Evolutionary conservation across 768 basidiomycete genomes (phyloP).

Genomic region (Neoboletus brunneissimus): DNA sequence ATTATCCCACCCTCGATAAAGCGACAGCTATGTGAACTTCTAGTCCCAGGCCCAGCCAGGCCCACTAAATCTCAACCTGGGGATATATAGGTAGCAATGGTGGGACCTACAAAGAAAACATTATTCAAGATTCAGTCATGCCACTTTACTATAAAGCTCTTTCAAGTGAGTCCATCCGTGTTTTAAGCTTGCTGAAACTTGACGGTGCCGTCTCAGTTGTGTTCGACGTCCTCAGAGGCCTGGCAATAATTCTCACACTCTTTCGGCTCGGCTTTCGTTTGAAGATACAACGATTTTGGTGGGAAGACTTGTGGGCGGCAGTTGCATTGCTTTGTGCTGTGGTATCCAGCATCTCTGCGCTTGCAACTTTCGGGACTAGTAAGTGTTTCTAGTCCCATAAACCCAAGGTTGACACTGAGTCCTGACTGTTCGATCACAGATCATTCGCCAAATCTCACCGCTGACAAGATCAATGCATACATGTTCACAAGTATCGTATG

Average conservation of each 20-base stretch:
- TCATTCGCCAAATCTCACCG: neutral
- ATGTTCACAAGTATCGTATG: constrained; percentile 12
- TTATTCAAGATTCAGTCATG: neutral
- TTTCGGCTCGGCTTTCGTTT: constrained; percentile 16
- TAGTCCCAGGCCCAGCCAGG: neutral
- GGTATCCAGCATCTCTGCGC: neutral
- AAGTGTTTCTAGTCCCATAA: neutral
- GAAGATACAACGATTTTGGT: constrained; percentile 20
- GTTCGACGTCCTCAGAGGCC: constrained; percentile 1
- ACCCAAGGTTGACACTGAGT: no score
- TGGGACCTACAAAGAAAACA: neutral
- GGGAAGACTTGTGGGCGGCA: constrained; percentile 25
- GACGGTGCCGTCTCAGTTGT: neutral
- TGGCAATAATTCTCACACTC: constrained; percentile 9
- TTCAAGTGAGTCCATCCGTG: neutral
- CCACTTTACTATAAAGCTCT: neutral
- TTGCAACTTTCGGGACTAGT: neutral
- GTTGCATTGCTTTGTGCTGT: constrained; percentile 3
- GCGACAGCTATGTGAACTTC: neutral
- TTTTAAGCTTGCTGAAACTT: neutral
- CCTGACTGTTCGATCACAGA: neutral
- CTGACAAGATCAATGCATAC: neutral
- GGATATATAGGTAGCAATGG: neutral
- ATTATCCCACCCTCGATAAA: neutral
- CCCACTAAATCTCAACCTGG: neutral